Conservation (phyloP, 1,139 yeast genomes). For the Lodderomyces parapsilosis region DNA sequence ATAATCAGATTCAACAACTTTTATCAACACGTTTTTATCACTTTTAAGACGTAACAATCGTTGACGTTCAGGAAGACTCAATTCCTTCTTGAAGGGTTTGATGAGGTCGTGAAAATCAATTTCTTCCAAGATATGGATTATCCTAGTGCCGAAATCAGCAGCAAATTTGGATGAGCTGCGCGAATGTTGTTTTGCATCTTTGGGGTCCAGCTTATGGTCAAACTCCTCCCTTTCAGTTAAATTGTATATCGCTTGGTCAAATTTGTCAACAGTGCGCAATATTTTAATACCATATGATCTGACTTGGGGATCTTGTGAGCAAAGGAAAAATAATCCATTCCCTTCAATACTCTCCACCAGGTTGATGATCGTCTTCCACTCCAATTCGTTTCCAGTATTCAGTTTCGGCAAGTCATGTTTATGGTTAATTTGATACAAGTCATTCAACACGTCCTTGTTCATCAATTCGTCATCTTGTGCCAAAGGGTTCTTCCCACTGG, state of each 20-base stretch:
- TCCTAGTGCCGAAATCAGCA: constrained; percentile 75
- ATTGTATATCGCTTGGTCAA: constrained; percentile 77
- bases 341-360: constrained; percentile 95
- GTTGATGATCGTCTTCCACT: constrained; percentile 75
- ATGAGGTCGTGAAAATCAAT: constrained; percentile 68
- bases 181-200: constrained; percentile 37
- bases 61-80: constrained; percentile 80
- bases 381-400: constrained; percentile 64
- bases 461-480: constrained; percentile 40
- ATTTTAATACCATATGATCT: constrained; percentile 76
- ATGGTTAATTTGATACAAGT: constrained; percentile 43
- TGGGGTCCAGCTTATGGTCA: constrained; percentile 1
- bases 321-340: constrained; percentile 85
- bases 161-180: constrained; percentile 70
- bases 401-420: constrained; percentile 32
- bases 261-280: constrained; percentile 71
- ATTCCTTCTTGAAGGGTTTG: constrained; percentile 53
- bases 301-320: constrained; percentile 79
- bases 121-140: constrained; percentile 74
- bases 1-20: constrained; percentile 85
- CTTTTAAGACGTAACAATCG: constrained; percentile 64
- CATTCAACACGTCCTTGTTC: constrained; percentile 44
- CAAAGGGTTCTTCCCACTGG: constrained; percentile 20
- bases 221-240: constrained; percentile 25
- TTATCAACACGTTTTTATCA: constrained; percentile 61